Evolutionary conservation across 78 protist genomes (phyloP).

Genomic region (Cavenderia fasciculata): DNA sequence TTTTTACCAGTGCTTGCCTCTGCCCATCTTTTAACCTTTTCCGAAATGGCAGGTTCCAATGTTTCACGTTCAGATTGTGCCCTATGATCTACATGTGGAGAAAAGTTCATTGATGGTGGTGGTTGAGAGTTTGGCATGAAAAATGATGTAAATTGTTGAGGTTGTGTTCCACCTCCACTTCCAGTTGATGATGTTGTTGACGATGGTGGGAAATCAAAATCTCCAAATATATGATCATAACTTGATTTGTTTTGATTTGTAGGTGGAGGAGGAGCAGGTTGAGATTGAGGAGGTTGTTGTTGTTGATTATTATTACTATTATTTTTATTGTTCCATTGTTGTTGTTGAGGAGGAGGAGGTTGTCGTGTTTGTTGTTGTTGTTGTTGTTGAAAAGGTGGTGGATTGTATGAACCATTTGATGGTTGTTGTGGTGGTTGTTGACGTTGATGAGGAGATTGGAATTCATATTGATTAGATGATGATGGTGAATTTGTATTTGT

Average conservation of each 20-base stretch:
- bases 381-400: background rate
- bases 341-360: background rate
- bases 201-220: slow-evolving; percentile 50
- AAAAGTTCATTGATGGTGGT: background rate
- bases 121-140: background rate
- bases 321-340: slow-evolving; percentile 20
- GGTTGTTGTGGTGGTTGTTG: slow-evolving; percentile 11
- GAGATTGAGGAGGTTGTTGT: slow-evolving; percentile 1
- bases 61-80: slow-evolving; percentile 10
- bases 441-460: background rate
- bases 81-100: slow-evolving; percentile 64
- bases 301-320: background rate
- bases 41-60: slow-evolving; percentile 50
- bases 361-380: slow-evolving; percentile 27
- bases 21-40: slow-evolving; percentile 28
- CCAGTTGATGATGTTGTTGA: background rate
- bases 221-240: slow-evolving; percentile 72
- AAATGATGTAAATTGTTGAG: slow-evolving; percentile 3
- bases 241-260: background rate
- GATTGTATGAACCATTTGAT: too few relatives aligned
- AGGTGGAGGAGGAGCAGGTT: background rate
- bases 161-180: background rate
- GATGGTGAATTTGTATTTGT: background rate
- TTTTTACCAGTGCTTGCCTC: slow-evolving; percentile 46
- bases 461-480: background rate